Evolutionary conservation across 441 rosid genomes (phyloP).

Genomic region (Populus trichocarpa): DNA sequence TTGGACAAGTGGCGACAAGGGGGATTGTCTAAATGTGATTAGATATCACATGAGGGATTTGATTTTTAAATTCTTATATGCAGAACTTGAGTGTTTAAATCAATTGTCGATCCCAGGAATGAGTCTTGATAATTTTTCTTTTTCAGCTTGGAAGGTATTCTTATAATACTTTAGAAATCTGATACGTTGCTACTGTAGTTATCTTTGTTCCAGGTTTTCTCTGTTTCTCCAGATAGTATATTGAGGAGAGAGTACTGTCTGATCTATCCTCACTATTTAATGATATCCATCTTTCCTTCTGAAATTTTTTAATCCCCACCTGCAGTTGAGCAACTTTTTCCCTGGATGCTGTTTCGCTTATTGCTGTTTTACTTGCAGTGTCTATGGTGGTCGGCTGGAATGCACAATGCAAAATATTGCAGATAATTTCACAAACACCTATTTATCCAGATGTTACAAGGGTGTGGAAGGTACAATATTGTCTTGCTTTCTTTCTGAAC

Average conservation of each 20-base stretch:
- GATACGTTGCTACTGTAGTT: background rate
- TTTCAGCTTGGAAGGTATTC: background rate
- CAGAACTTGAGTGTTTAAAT: background rate
- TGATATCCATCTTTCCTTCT: background rate
- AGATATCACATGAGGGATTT: background rate
- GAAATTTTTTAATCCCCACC: background rate
- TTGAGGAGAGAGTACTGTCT: background rate
- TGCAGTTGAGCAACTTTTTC: background rate
- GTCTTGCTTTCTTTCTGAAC: conserved; percentile 9
- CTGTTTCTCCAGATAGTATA: background rate
- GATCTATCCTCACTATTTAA: background rate
- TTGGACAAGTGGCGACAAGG: background rate
- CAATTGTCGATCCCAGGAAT: background rate
- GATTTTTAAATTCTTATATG: background rate
- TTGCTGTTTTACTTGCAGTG: conserved; percentile 39
- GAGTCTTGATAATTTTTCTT: background rate
- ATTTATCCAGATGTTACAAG: conserved; percentile 61
- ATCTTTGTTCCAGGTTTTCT: background rate
- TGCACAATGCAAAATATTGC: conserved; percentile 99
- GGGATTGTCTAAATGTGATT: background rate
- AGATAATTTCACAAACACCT: conserved; percentile 67
- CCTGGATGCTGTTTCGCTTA: conserved; percentile 1
- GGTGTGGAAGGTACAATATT: conserved; percentile 58
- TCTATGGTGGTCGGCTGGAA: conserved; percentile 89
- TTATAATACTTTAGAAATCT: background rate